Evolutionary conservation across 1,284 basidiomycete species (phyloP).

Genomic region (Cutaneotrichosporon cutaneum): DNA sequence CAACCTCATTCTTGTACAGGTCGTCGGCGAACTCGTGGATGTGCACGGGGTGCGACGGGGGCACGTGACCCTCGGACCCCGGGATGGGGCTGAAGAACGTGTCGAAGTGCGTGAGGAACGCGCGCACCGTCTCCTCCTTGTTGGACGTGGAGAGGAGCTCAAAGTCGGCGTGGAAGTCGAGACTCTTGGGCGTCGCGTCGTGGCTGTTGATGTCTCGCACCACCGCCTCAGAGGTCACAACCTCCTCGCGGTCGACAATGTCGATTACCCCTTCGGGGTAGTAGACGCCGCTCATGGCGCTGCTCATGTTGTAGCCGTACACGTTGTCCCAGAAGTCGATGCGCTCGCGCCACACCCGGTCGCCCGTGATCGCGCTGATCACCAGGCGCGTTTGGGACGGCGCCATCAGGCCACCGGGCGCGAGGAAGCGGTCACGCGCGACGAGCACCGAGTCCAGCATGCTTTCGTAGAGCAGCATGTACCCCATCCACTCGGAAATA

Average conservation of each 20-base stretch:
- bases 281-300: slow-evolving; percentile 64
- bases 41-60: slow-evolving; percentile 49
- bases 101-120: slow-evolving; percentile 92
- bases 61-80: slow-evolving; percentile 53
- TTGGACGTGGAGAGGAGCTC: slow-evolving; percentile 63
- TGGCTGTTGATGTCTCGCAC: slow-evolving; percentile 68
- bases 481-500: slow-evolving; percentile 97
- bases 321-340: slow-evolving; percentile 87
- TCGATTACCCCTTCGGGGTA: slow-evolving; percentile 79
- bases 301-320: slow-evolving; percentile 81
- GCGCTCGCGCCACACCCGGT: slow-evolving; percentile 72
- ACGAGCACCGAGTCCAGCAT: slow-evolving; percentile 92
- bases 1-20: slow-evolving; percentile 31
- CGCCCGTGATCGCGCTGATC: slow-evolving; percentile 73
- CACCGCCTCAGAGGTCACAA: slow-evolving; percentile 67
- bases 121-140: slow-evolving; percentile 66
- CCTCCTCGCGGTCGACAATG: slow-evolving; percentile 66
- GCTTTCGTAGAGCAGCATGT: slow-evolving; percentile 87
- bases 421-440: slow-evolving; percentile 53
- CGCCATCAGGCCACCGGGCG: slow-evolving; percentile 75
- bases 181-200: slow-evolving; percentile 64
- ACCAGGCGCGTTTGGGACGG: slow-evolving; percentile 88
- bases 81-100: slow-evolving; percentile 76
- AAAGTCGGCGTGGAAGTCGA: slow-evolving; percentile 77
- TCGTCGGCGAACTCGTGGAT: slow-evolving; percentile 37